Percentiles rank a stretch among this genome's conserved stretches.
These are phyloP conservation scores for Miamiensis avidus DNA, from an alignment of 169 alveolate genomes.

Conservation along the genomic window DNA sequence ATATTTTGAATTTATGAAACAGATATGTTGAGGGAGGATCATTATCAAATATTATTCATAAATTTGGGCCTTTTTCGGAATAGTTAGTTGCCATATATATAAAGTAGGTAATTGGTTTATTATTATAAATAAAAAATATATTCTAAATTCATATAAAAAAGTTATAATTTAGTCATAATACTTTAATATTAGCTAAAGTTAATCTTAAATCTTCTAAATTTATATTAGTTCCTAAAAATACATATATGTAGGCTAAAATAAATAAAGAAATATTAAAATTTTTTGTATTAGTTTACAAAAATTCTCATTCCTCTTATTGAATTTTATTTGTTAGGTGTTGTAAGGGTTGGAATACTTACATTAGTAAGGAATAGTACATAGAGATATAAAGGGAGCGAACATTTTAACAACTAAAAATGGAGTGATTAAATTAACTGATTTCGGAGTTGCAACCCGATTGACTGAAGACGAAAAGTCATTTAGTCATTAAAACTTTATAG, in stretches of 20 bases:
- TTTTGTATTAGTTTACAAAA: background rate
- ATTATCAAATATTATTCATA: slow-evolving; percentile 49
- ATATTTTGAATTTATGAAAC: background rate
- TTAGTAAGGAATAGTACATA: slow-evolving; percentile 69
- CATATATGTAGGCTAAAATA: background rate
- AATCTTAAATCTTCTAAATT: background rate
- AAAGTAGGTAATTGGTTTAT: slow-evolving; percentile 30
- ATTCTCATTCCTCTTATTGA: background rate
- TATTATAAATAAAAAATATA: background rate
- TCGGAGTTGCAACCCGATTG: slow-evolving; percentile 75
- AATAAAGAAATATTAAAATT: background rate
- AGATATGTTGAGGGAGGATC: slow-evolving; percentile 71
- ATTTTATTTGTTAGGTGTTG: slow-evolving; percentile 31
- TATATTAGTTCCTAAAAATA: too few species aligned
- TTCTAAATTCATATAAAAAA: too few species aligned
- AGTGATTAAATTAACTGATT: slow-evolving; percentile 75
- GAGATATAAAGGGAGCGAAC: slow-evolving; percentile 86
- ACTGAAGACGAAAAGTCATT: slow-evolving; percentile 51
- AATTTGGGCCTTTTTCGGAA: slow-evolving; percentile 64
- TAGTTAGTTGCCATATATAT: slow-evolving; percentile 58
- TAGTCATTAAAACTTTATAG: slow-evolving; percentile 48
- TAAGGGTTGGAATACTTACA: slow-evolving; percentile 77
- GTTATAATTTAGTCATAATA: too few species aligned
- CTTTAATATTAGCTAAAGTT: background rate
- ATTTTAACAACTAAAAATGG: slow-evolving; percentile 78